Percentiles rank a stretch among this genome's conserved stretches.
phyloP scores from a whole-genome alignment of 768 basidiomycete species.

The Russula olivacea region DNA sequence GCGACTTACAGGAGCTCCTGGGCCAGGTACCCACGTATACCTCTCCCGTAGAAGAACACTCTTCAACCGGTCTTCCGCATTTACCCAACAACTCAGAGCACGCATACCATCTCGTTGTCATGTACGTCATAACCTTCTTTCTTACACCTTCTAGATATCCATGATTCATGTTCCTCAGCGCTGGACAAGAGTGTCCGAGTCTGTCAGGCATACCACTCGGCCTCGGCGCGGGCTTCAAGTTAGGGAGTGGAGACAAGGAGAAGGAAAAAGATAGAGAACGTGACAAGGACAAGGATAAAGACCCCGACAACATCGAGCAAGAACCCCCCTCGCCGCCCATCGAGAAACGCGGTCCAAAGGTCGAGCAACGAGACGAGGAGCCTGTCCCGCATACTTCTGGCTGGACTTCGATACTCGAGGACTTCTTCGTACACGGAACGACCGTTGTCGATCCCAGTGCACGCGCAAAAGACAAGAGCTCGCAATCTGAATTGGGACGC shows the following conservation, averaged over 20 bases:
- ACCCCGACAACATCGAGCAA: slow-evolving; percentile 10
- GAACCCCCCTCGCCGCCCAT: slow-evolving; percentile 24
- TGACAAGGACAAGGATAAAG: slow-evolving; percentile 32
- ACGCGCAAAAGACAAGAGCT: slow-evolving; percentile 37
- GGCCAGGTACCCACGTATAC: slow-evolving; percentile 50
- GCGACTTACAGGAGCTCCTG: slow-evolving; percentile 65
- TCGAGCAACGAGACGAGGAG: slow-evolving; percentile 21
- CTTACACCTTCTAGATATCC: neutral
- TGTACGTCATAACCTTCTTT: slow-evolving; percentile 43
- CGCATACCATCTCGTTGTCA: slow-evolving; percentile 72
- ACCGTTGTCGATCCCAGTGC: slow-evolving; percentile 10
- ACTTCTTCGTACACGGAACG: slow-evolving; percentile 52
- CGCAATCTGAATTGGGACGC: slow-evolving; percentile 24
- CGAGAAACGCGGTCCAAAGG: slow-evolving; percentile 31
- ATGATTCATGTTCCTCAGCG: slow-evolving; percentile 36
- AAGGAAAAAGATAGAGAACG: slow-evolving; percentile 34
- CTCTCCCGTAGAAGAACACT: slow-evolving; percentile 23
- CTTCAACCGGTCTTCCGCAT: slow-evolving; percentile 35
- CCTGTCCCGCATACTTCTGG: slow-evolving; percentile 37
- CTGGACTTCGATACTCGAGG: slow-evolving; percentile 73
- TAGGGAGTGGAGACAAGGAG: slow-evolving; percentile 40
- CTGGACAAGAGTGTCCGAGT: slow-evolving; percentile 81
- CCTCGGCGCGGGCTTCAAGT: slow-evolving; percentile 69
- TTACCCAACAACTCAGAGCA: slow-evolving; percentile 52
- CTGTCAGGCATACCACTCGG: slow-evolving; percentile 75